Percentiles rank a stretch among this genome's conserved stretches.
These are phyloP conservation scores for Rhizopus sp. DNA, from an alignment of 371 early-diverging fungal species.

Conservation along the genomic window DNA sequence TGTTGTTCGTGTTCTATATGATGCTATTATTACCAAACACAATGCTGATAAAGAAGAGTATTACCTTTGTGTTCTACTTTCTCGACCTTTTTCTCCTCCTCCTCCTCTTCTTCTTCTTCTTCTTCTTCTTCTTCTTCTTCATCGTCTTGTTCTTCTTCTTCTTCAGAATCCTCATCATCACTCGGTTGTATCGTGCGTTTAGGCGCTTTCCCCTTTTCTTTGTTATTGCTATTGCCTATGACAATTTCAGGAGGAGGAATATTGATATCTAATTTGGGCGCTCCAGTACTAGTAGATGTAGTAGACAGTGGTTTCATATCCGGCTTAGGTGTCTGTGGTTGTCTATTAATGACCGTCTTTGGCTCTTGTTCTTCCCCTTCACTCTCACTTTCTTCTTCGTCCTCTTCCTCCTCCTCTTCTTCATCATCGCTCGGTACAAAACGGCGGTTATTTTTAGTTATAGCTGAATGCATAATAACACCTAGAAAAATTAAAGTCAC, in stretches of 20 bases:
- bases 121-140: constrained; percentile 10
- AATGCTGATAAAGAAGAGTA: neutral
- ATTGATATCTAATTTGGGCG: neutral
- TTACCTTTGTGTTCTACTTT: neutral
- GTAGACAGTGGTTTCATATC: no score
- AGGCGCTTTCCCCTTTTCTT: constrained; percentile 17
- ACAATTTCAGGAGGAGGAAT: neutral
- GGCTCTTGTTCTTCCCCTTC: constrained; percentile 8
- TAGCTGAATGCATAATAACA: neutral
- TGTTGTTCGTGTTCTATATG: constrained; percentile 13
- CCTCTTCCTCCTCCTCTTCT: constrained; percentile 23
- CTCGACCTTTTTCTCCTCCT: neutral
- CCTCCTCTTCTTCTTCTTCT: neutral
- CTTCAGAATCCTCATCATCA: constrained; percentile 23
- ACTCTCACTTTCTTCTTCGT: constrained; percentile 5
- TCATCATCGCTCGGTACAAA: constrained; percentile 40
- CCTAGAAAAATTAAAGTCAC: neutral
- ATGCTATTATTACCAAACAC: constrained; percentile 1
- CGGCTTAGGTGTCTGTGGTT: neutral
- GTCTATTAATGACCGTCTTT: constrained; percentile 1
- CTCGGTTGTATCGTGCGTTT: constrained; percentile 17
- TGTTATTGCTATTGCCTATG: neutral
- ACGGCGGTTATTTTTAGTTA: constrained; percentile 14
- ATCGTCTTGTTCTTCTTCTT: constrained; percentile 7
- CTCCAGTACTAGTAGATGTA: no score